Evolutionary conservation across 345 rosid species (phyloP), one percentile per base, ranked within the genome.

Genomic region (Salix purpurea): DNA sequence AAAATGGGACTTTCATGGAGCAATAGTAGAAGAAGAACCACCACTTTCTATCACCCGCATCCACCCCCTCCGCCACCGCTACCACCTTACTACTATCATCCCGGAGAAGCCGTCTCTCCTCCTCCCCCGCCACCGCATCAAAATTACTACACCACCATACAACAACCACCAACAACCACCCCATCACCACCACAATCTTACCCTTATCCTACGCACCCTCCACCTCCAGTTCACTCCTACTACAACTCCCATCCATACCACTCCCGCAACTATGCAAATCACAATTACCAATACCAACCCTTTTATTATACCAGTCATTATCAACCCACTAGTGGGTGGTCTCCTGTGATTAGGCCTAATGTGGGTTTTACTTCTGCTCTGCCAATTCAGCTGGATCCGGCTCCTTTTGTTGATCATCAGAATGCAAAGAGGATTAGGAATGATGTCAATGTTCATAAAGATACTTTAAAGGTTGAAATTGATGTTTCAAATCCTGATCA

Each of bases 371-470:
- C 62, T 56, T 11, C 62, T 56, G 26, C 62, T 56, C 81, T 37
- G 26, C 82, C 64, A 62, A 42, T 76, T 73, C 82, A 81, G 30
- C 87, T 91, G 30, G 87, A 82, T 28, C 88, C 92, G 24, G 87
- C 87, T n/a, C 86, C 90, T n/a, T 90, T 86, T 24, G 91, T 91
- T 46, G 97, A 94, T 74, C 94, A 94, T 80, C 94, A 87, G 85
- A 91, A 74, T 50, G 94, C 97, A 0, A 93, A 91, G 93, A 95
- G 93, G 85, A 93, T 95, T 65, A 90, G 90, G 82, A 95, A 91
- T 75, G 94, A 89, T 74, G 97, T 95, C 64, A 94, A 94, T 83
- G 95, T 95, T 70, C 94, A 89, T 58, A 95, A 93, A 82, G 94
- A 87, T 74, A 91, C 97, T 21, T 84, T 93, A 83, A 83, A 76